phyloP scores from a whole-genome alignment of 129 eudicot genomes.

The carrot (Daucus carota) region DNA sequence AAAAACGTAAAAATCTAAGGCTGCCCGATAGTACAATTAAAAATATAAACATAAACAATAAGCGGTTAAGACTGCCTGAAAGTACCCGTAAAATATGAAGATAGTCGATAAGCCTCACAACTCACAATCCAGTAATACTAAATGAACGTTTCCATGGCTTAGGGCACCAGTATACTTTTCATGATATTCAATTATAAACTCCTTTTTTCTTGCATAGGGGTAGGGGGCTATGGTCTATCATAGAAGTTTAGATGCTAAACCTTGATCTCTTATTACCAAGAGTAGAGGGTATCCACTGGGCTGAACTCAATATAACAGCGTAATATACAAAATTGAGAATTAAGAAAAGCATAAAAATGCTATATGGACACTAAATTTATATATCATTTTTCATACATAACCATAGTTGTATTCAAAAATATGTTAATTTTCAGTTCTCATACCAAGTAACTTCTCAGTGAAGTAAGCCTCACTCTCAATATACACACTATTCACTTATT shows the following conservation, averaged over 20 bases:
- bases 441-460: too few relatives aligned
- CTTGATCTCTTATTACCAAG: too few relatives aligned
- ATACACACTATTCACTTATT: too few relatives aligned
- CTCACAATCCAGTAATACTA: not conserved
- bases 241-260: not conserved
- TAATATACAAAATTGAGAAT: not conserved
- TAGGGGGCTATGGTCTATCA: not conserved
- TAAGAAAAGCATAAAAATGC: not conserved
- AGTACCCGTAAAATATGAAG: not conserved
- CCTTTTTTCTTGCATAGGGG: not conserved
- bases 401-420: too few relatives aligned
- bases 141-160: not conserved
- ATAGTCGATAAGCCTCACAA: not conserved
- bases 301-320: not conserved
- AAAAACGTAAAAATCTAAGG: not conserved
- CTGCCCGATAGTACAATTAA: not conserved
- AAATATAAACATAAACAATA: too few relatives aligned
- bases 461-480: not conserved
- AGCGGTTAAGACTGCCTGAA: not conserved
- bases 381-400: too few relatives aligned
- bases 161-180: too few relatives aligned
- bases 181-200: too few relatives aligned
- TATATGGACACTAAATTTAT: too few relatives aligned
- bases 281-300: not conserved
- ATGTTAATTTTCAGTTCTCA: not conserved